Evolutionary conservation across 805 yeast species (phyloP).

Genomic region (Candida insectorum): DNA sequence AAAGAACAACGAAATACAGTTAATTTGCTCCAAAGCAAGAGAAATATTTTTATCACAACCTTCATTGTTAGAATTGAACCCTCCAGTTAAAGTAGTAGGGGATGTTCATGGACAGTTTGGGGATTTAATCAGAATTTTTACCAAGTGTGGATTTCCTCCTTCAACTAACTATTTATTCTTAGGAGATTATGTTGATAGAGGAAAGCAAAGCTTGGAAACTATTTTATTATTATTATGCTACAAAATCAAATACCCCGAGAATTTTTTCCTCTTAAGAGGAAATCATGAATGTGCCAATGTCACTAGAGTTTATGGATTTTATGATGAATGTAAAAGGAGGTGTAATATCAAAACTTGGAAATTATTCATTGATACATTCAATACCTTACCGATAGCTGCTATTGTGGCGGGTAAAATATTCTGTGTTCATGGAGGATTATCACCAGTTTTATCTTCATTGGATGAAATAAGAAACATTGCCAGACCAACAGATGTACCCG

Average conservation of each 20-base stretch:
- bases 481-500: conserved; percentile 85
- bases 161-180: conserved; percentile 85
- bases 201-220: conserved; percentile 93
- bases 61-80: conserved; percentile 76
- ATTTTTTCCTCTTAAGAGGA: conserved; percentile 88
- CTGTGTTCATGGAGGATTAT: conserved; percentile 82
- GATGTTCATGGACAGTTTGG: conserved; percentile 97
- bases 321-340: conserved; percentile 95
- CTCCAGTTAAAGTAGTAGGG: conserved; percentile 85
- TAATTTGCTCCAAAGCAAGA: conserved; percentile 81
- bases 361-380: conserved; percentile 88
- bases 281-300: conserved; percentile 98
- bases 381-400: conserved; percentile 93
- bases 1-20: conserved; percentile 84
- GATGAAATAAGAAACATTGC: conserved; percentile 73
- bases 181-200: conserved; percentile 97
- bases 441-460: conserved; percentile 70
- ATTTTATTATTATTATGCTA: conserved; percentile 83
- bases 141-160: conserved; percentile 97
- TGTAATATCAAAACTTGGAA: conserved; percentile 94
- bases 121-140: conserved; percentile 85
- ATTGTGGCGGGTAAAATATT: conserved; percentile 93
- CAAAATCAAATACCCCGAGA: conserved; percentile 95
- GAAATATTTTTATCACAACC: conserved; percentile 92
- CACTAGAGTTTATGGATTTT: conserved; percentile 94